Percentiles rank a stretch among this genome's conserved stretches.
Evolutionary conservation across 176 grass and related monocot genomes (phyloP).

Genomic region (Metroxylon sagu): DNA sequence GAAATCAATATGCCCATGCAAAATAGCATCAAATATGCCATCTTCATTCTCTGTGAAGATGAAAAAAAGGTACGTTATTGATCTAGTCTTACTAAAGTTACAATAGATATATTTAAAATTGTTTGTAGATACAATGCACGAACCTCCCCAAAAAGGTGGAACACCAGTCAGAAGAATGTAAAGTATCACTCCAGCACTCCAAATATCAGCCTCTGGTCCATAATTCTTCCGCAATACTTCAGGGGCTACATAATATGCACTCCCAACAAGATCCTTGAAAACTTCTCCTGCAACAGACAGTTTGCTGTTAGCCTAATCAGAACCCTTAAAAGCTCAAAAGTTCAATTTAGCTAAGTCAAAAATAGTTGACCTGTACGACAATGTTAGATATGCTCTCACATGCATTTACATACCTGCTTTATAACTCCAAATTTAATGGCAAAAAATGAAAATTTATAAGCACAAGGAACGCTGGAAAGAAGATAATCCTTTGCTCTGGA

Average conservation of each 20-base stretch:
- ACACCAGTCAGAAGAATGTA: conserved; percentile 98
- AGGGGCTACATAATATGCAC: conserved; percentile 97
- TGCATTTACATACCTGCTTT: no score
- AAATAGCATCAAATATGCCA: conserved; percentile 81
- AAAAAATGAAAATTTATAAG: no score
- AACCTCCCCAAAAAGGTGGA: conserved; percentile 98
- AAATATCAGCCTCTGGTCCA: conserved; percentile 89
- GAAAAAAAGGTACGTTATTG: background rate
- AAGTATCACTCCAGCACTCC: conserved; percentile 95
- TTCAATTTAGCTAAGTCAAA: no score
- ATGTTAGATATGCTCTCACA: no score
- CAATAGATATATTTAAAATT: background rate
- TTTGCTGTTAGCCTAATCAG: background rate
- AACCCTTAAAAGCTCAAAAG: background rate
- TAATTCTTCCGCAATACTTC: conserved; percentile 80
- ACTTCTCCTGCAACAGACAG: conserved; percentile 42
- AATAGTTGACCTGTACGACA: no score
- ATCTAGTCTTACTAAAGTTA: background rate
- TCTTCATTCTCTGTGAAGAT: conserved; percentile 80
- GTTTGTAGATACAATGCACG: background rate
- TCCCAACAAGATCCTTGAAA: conserved; percentile 96
- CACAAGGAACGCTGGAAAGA: no score
- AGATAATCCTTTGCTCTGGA: no score
- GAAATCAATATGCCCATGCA: conserved; percentile 73
- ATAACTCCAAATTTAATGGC: no score